phyloP scores from a whole-genome alignment of 306 rosid species.

The Malus sylvestris region DNA sequence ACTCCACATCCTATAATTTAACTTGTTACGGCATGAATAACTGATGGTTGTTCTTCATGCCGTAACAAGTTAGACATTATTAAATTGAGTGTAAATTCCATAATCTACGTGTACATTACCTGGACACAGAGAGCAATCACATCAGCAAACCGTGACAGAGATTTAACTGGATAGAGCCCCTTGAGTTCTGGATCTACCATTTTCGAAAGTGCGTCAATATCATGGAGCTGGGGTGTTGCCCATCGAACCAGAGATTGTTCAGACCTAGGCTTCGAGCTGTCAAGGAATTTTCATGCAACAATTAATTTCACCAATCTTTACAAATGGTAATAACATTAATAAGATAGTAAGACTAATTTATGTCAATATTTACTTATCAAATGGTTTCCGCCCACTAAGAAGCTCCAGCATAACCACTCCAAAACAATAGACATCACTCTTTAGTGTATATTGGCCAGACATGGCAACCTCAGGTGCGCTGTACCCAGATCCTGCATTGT shows the following conservation, averaged over 20 bases:
- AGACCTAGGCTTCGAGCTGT: constrained; percentile 73
- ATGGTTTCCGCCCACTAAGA: constrained; percentile 86
- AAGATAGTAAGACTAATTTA: not conserved
- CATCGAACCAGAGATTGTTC: constrained; percentile 95
- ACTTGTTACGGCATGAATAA: not conserved
- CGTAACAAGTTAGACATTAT: not conserved
- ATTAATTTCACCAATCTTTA: not conserved
- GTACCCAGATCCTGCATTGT: constrained; percentile 64
- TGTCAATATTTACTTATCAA: constrained; percentile 60
- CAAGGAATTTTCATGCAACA: constrained; percentile 11
- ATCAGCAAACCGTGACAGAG: constrained; percentile 96
- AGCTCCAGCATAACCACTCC: constrained; percentile 98
- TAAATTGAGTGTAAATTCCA: not conserved
- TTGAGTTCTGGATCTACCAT: constrained; percentile 91
- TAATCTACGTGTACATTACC: constrained; percentile 38
- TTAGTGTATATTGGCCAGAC: constrained; percentile 68
- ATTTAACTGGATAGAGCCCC: constrained; percentile 90
- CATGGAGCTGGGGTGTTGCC: constrained; percentile 99
- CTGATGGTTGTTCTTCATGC: not conserved
- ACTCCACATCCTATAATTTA: not conserved
- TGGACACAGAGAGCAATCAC: constrained; percentile 94
- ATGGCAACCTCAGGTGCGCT: constrained; percentile 80
- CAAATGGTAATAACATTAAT: not conserved
- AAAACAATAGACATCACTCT: constrained; percentile 88
- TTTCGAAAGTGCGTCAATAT: constrained; percentile 87